These are phyloP conservation scores for Xylaria bambusicola DNA, from an alignment of 495 filamentous ascomycete genomes.

Conservation along the genomic window DNA sequence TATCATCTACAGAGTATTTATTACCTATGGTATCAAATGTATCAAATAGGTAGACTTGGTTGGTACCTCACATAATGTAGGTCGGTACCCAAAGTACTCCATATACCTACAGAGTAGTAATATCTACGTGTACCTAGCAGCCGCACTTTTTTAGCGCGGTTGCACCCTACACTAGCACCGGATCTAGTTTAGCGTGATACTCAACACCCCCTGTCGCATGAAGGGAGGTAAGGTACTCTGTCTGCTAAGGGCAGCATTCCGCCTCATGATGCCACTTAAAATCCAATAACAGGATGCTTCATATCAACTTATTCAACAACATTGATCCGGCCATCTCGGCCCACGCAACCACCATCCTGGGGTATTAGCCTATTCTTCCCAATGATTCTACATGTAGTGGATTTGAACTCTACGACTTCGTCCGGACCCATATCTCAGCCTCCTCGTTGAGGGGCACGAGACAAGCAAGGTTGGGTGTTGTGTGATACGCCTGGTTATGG, in stretches of 20 bases:
- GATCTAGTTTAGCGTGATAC: conserved; percentile 1
- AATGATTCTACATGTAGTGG: not conserved
- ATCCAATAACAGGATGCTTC: conserved; percentile 8
- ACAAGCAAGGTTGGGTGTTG: not conserved
- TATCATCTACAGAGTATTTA: no score
- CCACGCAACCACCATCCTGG: not conserved
- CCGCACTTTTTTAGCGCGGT: not conserved
- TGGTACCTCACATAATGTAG: no score
- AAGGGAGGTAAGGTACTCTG: not conserved
- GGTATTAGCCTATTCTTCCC: not conserved
- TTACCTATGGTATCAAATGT: no score
- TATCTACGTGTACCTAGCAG: not conserved
- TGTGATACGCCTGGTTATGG: not conserved
- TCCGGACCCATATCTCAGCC: not conserved
- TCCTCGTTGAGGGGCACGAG: not conserved
- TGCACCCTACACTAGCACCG: not conserved
- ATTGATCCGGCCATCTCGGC: not conserved
- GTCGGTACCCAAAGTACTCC: no score
- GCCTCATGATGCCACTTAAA: not conserved
- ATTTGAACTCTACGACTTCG: not conserved
- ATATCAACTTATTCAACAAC: not conserved
- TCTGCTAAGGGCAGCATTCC: not conserved
- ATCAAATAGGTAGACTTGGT: no score
- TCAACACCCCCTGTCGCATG: not conserved
- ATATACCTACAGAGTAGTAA: no score